Base-by-base conservation (phyloP, 768 basidiomycete genomes). In the Rhodotorula diobovata region DNA sequence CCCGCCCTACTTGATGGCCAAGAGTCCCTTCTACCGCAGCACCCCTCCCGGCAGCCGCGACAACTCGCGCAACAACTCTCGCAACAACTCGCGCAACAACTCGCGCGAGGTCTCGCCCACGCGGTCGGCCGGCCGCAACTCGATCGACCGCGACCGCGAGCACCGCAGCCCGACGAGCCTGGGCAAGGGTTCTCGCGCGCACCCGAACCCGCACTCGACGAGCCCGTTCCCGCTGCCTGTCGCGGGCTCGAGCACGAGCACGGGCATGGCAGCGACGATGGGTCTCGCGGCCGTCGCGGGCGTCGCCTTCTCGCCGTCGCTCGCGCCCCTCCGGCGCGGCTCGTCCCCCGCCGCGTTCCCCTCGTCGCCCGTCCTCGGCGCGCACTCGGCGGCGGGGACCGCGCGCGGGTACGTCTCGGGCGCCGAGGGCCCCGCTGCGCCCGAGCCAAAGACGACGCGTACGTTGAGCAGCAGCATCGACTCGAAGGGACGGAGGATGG, bases 401-500 rank as follows among this genome's bases (percentile, higher is more conserved):
- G 6, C 35, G 37, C 23, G 39, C 15, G 37, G 57, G 25, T 41
- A 37, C 37, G 23, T 23, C 28, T 30, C 57, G 34, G 56, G 32
- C 11, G 37, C 37, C 18, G 43, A 32, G 32, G 28, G 10, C 6
- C 41, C 39, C 6, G 14, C 21, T 43, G 58, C 34, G 23, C 23
- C 32, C 32, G 56, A 70, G 51, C 73, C 73, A 2, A 74, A 75
- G 48, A 75, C 74, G 58, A 75, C 74, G 3, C 56, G 69, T 18
- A 63, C 61, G 11, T 53, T 75, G 28, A 61, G 57, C 34, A 72
- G 70, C 46, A 67, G 61, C 43, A 72, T 75, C 67, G 77, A 78
- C 66, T 57, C 66, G 23, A 66, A 68, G 35, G 77, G 77, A 0
- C 60, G 77, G 9, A 18, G 81, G 68, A 83, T 83, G 82, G 80